A percentile compares a stretch with the other conserved stretches of the same genome.
phyloP scores from a whole-genome alignment of 306 rosid genomes.

The Lagenaria siceraria region DNA sequence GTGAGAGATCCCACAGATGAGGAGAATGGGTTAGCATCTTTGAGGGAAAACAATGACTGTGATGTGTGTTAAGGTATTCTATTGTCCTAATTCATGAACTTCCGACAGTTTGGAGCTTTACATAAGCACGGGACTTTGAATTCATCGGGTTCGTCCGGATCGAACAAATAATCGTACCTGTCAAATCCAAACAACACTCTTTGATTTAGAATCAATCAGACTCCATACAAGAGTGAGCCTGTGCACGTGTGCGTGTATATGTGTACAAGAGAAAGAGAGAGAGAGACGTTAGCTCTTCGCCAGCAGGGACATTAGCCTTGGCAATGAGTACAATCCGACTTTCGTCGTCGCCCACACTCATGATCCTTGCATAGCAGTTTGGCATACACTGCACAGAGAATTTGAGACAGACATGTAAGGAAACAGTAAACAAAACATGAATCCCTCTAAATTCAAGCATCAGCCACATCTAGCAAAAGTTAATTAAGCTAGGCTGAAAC shows the following conservation, averaged over 20 bases:
- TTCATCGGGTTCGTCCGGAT: conserved; percentile 96
- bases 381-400: conserved; percentile 73
- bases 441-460: background rate
- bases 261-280: background rate
- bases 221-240: background rate
- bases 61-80: conserved; percentile 17
- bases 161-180: conserved; percentile 97
- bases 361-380: conserved; percentile 98
- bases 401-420: background rate
- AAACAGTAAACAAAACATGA: background rate
- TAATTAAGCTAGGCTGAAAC: background rate
- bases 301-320: conserved; percentile 58
- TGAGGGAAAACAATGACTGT: conserved; percentile 63
- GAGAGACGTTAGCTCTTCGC: conserved; percentile 85
- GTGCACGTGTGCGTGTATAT: background rate
- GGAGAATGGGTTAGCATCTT: conserved; percentile 72
- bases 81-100: conserved; percentile 82
- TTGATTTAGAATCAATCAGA: background rate
- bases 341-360: conserved; percentile 95
- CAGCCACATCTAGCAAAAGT: background rate
- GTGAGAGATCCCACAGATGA: conserved; percentile 35
- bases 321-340: conserved; percentile 97
- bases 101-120: conserved; percentile 86
- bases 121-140: conserved; percentile 94
- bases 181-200: conserved; percentile 17